Evolutionary conservation across 306 rosid genomes (phyloP), one percentile per base, ranked within the genome.

Genomic region (Prosopis cineraria): DNA sequence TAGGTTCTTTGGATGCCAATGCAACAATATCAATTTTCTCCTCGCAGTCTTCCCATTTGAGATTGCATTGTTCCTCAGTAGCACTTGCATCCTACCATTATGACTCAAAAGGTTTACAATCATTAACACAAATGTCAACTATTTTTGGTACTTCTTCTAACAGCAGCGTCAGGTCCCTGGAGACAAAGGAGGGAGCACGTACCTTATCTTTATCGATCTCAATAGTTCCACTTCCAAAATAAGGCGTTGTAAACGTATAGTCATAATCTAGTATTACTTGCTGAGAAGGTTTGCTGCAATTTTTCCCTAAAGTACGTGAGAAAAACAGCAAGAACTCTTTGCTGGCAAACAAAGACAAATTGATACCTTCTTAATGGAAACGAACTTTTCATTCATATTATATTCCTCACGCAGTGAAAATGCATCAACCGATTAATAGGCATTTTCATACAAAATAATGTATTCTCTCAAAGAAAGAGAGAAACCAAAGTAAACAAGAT

Each of bases 201-300:
- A 95, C 98, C 93, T 84, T 70, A 58, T 84, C 89, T 60, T 74
- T 76, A 78, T 80, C 83, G 41, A 73, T 68, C 87, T 86, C 91
- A 75, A 88, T 52, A 36, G 82, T 80, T 74, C 85, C 92, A 84
- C 94, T 95, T 85, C 99, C 99, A 79, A 84, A 74, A 70, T 95
- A 95, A 19, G 98, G 98, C 0, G 98, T 95, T 59, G 99, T 95
- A 78, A 93, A 95, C 31, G 99, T 95, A 78, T 95, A 95, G 80
- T 95, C 98, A 74, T 95, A 93, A 75, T 95, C 99, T 72, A 95
- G 81, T 83, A 95, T 91, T 53, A 95, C 90, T 87, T 95, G 90
- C 77, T 92, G 81, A 68, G 89, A 88, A 37, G 99, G 98, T 78
- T 93, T 90, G 92, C 99, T 95, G 90, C 88, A 87, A 79, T 85